Evolutionary conservation across 2,329 filamentous ascomycete genomes (phyloP), one percentile per base, ranked within the genome.

Genomic region (Microdochium paspali): DNA sequence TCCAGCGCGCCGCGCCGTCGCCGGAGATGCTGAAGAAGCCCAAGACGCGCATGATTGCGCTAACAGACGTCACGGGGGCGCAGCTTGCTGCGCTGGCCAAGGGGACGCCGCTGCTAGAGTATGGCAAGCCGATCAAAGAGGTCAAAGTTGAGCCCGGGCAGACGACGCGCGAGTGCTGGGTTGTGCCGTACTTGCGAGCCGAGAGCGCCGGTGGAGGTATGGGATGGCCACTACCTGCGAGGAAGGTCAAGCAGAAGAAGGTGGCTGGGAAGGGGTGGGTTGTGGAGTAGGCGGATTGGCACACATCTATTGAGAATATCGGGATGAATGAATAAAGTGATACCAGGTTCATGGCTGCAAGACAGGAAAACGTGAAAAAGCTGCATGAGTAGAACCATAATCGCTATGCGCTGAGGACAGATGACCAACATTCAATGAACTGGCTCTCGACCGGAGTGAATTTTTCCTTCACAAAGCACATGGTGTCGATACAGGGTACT

Each of bases 101-200:
- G 61, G 87, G 87, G 0, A 97, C 93, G 12, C 87, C 90, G 44
- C 69, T 98, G 47, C 65, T 97, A 21, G 79, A 79, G 31, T 90
- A 91, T 55, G 87, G 89, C 3, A 97, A 97, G 70, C 91, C 93
- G 1, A 83, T 96, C 61, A 93, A 93, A 56, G 90, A 93, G 71
- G 78, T 87, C 13, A 69, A 77, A 53, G 60, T 68, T 4, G 72
- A 76, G 52, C 45, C 64, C 67, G 35, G 66, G 62, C 44, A 61
- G 23, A 69, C 61, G 50, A 67, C 67, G 52, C 77, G 90, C 44
- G 85, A 93, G 65, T 90, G 86, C 56, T 94, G 87, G 79, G 86
- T 95, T 2, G 79, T 91, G 54, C 84, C 90, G 44, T 85, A 83
- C 54, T 62, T 97, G 53, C 70, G 82, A 46, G 83, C 86, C 0